Base-by-base conservation (phyloP, 148 eudicot species). In the Beta vulgaris region DNA sequence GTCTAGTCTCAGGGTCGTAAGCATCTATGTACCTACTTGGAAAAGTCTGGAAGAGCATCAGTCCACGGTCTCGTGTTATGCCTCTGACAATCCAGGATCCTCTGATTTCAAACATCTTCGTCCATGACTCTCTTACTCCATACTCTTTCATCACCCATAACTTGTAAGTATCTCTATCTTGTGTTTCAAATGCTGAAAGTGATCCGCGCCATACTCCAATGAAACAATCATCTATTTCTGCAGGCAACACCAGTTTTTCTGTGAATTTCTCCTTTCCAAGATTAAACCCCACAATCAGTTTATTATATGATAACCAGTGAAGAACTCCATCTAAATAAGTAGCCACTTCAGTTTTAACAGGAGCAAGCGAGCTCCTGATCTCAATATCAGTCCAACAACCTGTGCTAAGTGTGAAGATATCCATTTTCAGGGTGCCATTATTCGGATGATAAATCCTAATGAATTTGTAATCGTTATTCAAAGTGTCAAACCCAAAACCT, bases 61-160 rank as follows among this genome's bases (percentile, higher is more conserved):
- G n/a, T n/a, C n/a, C n/a, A n/a, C n/a, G n/a, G n/a, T n/a, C n/a
- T n/a, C n/a, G n/a, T n/a, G n/a, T n/a, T n/a, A 39, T 39, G 43
- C 9, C 9, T 39, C 4, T 9, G 9, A 9, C 6, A 4, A 39
- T 39, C 43, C 43, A 4, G 6, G 9, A 67, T 13, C 31, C 16
- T 25, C 12, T 18, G 4, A 77, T 40, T 2, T 15, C 63, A 46
- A 53, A 77, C 32, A 58, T 44, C 15, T 32, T 62, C 70, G 60
- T 34, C 80, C 80, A 70, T 16, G 75, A 34, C 11, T 69, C 40
- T 13, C 28, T 28, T 7, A 34, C 49, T 12, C 75, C 75, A 28
- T 71, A 61, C 26, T 77, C 55, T n/a, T 70, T 31, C 80, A 77
- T 77, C 49, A 70, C 69, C 80, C 80, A 77, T 5, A 70, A 29